A percentile compares a stretch with the other conserved stretches of the same genome.
phyloP scores from a whole-genome alignment of 2,329 filamentous ascomycete species.

The Periconia digitata region DNA sequence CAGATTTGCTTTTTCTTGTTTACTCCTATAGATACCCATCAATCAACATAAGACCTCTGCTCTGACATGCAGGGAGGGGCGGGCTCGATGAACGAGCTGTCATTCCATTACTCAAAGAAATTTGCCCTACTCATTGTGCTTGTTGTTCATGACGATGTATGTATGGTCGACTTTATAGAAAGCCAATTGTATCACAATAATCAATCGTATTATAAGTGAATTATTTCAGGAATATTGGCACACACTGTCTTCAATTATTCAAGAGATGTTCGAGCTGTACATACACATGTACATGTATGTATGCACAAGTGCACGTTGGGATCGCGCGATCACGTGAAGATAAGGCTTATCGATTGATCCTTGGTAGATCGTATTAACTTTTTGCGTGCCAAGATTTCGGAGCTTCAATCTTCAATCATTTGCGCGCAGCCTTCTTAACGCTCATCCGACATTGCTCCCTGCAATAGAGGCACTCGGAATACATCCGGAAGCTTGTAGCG shows the following conservation, averaged over 20 bases:
- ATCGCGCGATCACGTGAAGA: constrained; percentile 1
- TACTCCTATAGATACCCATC: not conserved
- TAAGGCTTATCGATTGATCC: constrained; percentile 1
- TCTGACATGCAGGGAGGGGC: not conserved
- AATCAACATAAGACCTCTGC: not conserved
- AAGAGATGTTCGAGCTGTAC: no score
- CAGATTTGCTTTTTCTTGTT: not conserved
- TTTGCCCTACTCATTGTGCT: not conserved
- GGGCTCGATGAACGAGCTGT: not conserved
- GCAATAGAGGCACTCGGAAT: not conserved
- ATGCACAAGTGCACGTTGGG: no score
- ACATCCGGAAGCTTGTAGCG: constrained; percentile 4
- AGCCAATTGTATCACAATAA: no score
- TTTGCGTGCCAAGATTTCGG: constrained; percentile 17
- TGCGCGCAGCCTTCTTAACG: constrained; percentile 4
- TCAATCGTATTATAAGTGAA: no score
- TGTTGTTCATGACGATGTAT: constrained; percentile 3
- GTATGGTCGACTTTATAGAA: no score
- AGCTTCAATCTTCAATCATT: constrained; percentile 5
- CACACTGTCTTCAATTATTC: no score
- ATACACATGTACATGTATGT: no score
- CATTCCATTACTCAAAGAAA: not conserved
- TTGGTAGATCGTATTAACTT: constrained; percentile 13
- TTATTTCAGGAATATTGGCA: no score
- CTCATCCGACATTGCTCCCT: constrained; percentile 1